Percentiles rank a stretch among this genome's conserved stretches.
Evolutionary conservation across 2,329 filamentous ascomycete species (phyloP).

Genomic region (Ophiocordyceps unilateralis): DNA sequence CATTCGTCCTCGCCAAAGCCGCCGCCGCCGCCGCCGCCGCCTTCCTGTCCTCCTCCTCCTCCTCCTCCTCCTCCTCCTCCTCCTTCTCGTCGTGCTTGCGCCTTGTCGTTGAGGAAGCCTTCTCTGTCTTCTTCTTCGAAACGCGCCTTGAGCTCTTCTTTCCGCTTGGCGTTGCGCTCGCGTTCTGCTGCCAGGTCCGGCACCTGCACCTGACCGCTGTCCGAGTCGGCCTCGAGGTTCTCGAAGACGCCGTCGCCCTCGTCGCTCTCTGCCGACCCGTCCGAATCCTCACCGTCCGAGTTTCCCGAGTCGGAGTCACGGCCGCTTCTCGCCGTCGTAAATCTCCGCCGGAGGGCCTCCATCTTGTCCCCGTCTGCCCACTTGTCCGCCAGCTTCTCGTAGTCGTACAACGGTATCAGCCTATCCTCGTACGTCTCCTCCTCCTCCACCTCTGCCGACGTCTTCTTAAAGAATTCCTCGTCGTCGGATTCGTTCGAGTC

Average conservation of each 20-base stretch:
- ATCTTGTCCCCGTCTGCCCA: constrained; percentile 72
- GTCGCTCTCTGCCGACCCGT: too few species aligned
- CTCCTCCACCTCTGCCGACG: constrained; percentile 48
- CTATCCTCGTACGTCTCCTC: constrained; percentile 51
- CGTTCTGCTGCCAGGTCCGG: constrained; percentile 75
- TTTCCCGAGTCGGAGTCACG: constrained; percentile 20
- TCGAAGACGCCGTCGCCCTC: constrained; percentile 72
- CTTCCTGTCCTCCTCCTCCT: too few species aligned
- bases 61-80: constrained; percentile 24
- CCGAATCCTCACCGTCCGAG: constrained; percentile 24
- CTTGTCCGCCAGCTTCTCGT: constrained; percentile 63
- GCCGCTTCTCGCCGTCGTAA: constrained; percentile 45
- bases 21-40: too few species aligned
- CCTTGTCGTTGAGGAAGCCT: constrained; percentile 81
- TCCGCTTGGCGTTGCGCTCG: constrained; percentile 74
- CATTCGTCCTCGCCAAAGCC: constrained; percentile 95
- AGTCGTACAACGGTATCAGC: constrained; percentile 62
- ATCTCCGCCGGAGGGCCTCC: constrained; percentile 55
- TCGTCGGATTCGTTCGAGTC: constrained; percentile 39
- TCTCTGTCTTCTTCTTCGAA: constrained; percentile 98
- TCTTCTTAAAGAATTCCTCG: constrained; percentile 49
- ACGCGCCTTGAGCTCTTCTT: constrained; percentile 83
- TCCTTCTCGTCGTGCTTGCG: constrained; percentile 53
- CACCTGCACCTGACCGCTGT: constrained; percentile 23
- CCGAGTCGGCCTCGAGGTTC: constrained; percentile 46